Evolutionary conservation across 139 green algal genomes (phyloP).

Genomic region (Chlorella vulgaris): DNA sequence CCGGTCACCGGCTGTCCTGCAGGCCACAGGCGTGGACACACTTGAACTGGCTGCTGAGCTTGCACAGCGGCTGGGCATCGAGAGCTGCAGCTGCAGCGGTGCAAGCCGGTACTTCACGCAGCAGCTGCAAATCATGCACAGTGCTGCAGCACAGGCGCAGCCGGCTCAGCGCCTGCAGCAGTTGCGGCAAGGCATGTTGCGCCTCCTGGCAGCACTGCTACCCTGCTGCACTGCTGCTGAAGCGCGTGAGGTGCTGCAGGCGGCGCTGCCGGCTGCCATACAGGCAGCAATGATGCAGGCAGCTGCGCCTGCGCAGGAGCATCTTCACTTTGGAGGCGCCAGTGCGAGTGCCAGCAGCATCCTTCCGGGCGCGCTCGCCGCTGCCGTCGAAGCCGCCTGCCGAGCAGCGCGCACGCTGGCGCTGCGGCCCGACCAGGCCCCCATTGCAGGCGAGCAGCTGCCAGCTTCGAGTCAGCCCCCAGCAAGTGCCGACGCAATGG

Average conservation of each 20-base stretch:
- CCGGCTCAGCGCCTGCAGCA: not conserved
- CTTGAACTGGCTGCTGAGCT: constrained; percentile 1
- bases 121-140: constrained; percentile 12
- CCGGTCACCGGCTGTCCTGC: not conserved
- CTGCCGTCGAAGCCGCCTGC: constrained; percentile 16
- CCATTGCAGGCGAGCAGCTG: not conserved
- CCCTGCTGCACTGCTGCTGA: constrained; percentile 1
- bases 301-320: not conserved
- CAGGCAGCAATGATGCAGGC: not conserved
- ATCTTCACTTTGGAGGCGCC: not conserved
- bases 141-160: not conserved
- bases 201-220: constrained; percentile 7
- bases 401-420: constrained; percentile 7
- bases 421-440: not conserved
- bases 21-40: not conserved
- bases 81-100: not conserved
- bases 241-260: constrained; percentile 1
- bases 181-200: not conserved
- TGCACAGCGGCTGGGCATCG: too few species aligned
- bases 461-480: too few species aligned
- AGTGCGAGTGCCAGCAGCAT: not conserved
- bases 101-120: not conserved
- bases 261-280: not conserved
- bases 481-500: too few species aligned
- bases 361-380: constrained; percentile 5